These are phyloP conservation scores for Nicotiana tomentosiformis DNA, from an alignment of 257 asterid species.

Conservation along the genomic window DNA sequence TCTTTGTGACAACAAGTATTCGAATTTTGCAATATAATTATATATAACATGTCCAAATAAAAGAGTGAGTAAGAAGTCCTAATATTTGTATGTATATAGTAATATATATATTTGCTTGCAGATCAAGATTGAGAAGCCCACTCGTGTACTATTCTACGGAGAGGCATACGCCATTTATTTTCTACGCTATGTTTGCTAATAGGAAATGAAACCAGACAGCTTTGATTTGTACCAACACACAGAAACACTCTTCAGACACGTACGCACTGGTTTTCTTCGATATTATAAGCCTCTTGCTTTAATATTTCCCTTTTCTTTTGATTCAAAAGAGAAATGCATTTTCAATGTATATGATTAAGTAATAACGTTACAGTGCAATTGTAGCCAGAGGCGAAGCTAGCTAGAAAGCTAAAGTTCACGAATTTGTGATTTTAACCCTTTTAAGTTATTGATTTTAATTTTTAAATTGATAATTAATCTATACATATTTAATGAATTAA, in stretches of 20 bases:
- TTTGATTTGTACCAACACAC: neutral
- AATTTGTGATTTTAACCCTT: no score
- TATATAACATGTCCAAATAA: neutral
- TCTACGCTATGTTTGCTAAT: neutral
- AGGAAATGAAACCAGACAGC: slow-evolving; percentile 15
- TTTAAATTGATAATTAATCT: no score
- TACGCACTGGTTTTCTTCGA: neutral
- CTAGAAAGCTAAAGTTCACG: no score
- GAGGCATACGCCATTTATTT: neutral
- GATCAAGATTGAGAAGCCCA: neutral
- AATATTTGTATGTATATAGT: neutral
- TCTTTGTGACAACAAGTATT: neutral
- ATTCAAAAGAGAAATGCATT: neutral
- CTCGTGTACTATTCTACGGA: slow-evolving; percentile 7
- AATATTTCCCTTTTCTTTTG: neutral
- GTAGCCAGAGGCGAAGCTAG: no score
- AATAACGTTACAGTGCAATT: neutral
- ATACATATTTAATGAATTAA: no score
- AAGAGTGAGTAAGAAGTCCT: neutral
- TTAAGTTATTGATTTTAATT: no score
- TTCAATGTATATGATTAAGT: neutral
- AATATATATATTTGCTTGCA: neutral
- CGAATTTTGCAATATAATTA: neutral
- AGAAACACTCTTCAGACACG: neutral
- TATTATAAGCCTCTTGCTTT: neutral